Evolutionary conservation across 2,329 filamentous ascomycete species (phyloP), one percentile per base, ranked within the genome.

Genomic region (Pseudogymnoascus sp.): DNA sequence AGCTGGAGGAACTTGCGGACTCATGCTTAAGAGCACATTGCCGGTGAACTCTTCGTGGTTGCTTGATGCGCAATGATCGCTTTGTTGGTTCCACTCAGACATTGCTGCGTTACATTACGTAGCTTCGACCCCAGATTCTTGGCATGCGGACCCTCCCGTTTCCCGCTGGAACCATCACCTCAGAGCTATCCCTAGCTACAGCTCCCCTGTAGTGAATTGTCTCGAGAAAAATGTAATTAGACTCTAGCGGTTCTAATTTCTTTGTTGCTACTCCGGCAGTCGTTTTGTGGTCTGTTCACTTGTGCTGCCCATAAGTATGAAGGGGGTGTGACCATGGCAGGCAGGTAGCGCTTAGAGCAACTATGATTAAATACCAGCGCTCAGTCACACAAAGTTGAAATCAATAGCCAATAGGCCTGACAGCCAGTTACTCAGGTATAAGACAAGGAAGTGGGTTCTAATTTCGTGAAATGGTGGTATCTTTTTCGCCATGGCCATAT

Each of bases 1-100:
- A 60, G 66, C 65, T 61, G 68, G 64, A 63, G 64, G 60, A 62
- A 65, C 67, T 59, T 68, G 68, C 22, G 68, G 67, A 63, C 67
- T 71, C 70, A 72, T 72, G 30, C 64, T 67, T 61, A 34, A 54
- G 47, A 54, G 47, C 30, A 54, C 47, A 54, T 54, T 54, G 35
- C 32, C 57, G 28, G 28, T 34, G 47, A 32, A 54, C 28, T 54
- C 25, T 54, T 54, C 47, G 47, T 34, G 5, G 47, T 11, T 58
- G 32, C 37, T 37, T 58, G 34, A 58, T 30, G 25, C 57, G 32
- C 57, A 16, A 16, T 58, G 28, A 18, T 34, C 25, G 28, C 32
- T 32, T 54, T 54, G 7, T 3, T 20, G 28, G 28, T 32, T 54
- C 4, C 47, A 16, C 47, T 54, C 47, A 54, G 47, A 54, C 47